Percentiles rank a stretch among this genome's conserved stretches.
Conservation (phyloP, 805 yeast species). For the Tetrapisispora iriomotensis region DNA sequence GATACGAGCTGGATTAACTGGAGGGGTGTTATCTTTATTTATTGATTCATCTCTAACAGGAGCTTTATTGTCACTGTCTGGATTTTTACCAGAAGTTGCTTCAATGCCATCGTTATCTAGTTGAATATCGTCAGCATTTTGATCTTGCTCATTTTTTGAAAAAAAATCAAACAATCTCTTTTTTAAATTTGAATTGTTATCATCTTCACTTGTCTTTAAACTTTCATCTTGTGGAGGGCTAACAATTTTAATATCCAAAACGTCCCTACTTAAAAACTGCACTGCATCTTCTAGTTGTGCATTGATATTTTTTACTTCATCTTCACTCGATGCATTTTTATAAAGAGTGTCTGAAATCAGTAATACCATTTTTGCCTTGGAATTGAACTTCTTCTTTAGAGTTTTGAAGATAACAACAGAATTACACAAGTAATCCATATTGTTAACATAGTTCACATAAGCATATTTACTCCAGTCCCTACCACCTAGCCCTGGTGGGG, state of each 20-base stretch:
- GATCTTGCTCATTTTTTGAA: no score
- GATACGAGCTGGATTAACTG: neutral
- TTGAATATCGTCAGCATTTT: no score
- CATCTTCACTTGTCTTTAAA: neutral
- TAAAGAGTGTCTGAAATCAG: slow-evolving; percentile 24
- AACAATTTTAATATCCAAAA: neutral
- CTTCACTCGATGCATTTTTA: neutral
- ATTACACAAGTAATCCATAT: slow-evolving; percentile 39
- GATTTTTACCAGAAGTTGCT: no score
- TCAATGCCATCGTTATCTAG: no score
- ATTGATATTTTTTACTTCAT: neutral
- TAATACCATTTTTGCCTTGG: slow-evolving; percentile 40
- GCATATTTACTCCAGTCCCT: slow-evolving; percentile 37
- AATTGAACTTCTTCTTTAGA: slow-evolving; percentile 28
- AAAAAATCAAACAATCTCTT: neutral
- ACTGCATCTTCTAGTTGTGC: neutral
- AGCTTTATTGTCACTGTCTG: no score
- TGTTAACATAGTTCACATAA: slow-evolving; percentile 49
- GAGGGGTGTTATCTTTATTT: no score
- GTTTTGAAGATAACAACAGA: slow-evolving; percentile 40
- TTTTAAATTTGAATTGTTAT: neutral
- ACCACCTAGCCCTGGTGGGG: neutral
- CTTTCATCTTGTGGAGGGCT: neutral
- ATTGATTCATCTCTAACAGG: no score
- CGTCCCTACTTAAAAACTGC: neutral